Conservation (phyloP, 208 protist genomes). For the Crithidia bombi region DNA sequence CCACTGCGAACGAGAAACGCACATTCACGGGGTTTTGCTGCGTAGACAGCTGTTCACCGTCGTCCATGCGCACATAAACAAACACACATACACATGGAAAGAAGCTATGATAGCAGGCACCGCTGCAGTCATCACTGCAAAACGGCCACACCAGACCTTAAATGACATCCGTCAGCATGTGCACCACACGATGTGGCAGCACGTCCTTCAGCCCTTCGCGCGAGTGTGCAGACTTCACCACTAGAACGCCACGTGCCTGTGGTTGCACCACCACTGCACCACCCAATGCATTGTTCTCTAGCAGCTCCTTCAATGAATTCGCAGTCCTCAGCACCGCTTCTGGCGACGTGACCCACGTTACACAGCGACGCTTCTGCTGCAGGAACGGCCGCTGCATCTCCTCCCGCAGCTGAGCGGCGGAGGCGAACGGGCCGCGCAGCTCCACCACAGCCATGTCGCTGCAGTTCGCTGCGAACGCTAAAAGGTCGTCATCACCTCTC, state of each 20-base stretch:
- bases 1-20: not conserved
- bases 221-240: constrained; percentile 42
- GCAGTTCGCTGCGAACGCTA: constrained; percentile 25
- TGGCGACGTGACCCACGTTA: constrained; percentile 60
- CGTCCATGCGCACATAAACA: not conserved
- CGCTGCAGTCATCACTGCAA: too few species aligned
- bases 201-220: constrained; percentile 60
- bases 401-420: constrained; percentile 31
- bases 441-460: constrained; percentile 5
- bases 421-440: constrained; percentile 8
- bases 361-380: constrained; percentile 21
- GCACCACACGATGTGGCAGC: constrained; percentile 78
- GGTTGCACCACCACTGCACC: constrained; percentile 46
- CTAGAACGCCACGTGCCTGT: constrained; percentile 50
- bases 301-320: constrained; percentile 68
- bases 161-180: constrained; percentile 51
- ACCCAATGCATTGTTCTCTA: constrained; percentile 71
- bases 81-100: not conserved
- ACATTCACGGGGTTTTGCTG: not conserved
- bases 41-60: not conserved
- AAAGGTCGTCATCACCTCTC: not conserved
- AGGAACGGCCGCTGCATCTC: constrained; percentile 31
- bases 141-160: not conserved
- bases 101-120: too few species aligned
- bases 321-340: constrained; percentile 36